Percentiles rank a stretch among this genome's conserved stretches.
phyloP scores from a whole-genome alignment of 1,139 yeast genomes.

The Candida labiduridarum region DNA sequence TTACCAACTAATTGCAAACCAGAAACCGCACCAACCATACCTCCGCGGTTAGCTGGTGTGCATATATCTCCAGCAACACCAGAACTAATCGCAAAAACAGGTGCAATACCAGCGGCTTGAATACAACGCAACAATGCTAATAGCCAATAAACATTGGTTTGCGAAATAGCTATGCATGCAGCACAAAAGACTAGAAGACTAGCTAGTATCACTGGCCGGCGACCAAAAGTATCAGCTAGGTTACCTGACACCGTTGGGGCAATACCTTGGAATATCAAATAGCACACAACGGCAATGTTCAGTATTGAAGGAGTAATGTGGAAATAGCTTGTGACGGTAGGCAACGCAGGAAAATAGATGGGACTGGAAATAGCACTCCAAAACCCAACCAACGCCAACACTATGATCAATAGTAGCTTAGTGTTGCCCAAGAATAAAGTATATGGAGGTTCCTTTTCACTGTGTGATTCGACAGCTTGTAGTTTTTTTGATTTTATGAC shows the following conservation, averaged over 20 bases:
- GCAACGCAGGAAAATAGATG: slow-evolving; percentile 46
- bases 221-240: slow-evolving; percentile 39
- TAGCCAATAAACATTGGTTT: slow-evolving; percentile 37
- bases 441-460: slow-evolving; percentile 16
- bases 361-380: slow-evolving; percentile 46
- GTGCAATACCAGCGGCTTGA: slow-evolving; percentile 46
- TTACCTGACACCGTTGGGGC: slow-evolving; percentile 37
- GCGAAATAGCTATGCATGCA: slow-evolving; percentile 38
- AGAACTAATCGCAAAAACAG: slow-evolving; percentile 40
- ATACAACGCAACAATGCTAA: slow-evolving; percentile 37
- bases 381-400: slow-evolving; percentile 36
- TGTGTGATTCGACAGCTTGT: slow-evolving; percentile 6
- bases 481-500: slow-evolving; percentile 7
- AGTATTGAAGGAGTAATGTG: slow-evolving; percentile 25
- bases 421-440: slow-evolving; percentile 21
- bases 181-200: slow-evolving; percentile 32
- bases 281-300: slow-evolving; percentile 41
- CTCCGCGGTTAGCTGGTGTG: slow-evolving; percentile 37
- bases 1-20: slow-evolving; percentile 42
- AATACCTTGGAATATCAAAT: slow-evolving; percentile 40
- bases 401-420: slow-evolving; percentile 22
- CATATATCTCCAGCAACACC: slow-evolving; percentile 47
- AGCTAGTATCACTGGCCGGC: slow-evolving; percentile 35
- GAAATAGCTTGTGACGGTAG: slow-evolving; percentile 33
- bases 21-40: slow-evolving; percentile 39